Evolutionary conservation across 2,329 filamentous ascomycete genomes (phyloP).

Genomic region (Curvularia sp.): DNA sequence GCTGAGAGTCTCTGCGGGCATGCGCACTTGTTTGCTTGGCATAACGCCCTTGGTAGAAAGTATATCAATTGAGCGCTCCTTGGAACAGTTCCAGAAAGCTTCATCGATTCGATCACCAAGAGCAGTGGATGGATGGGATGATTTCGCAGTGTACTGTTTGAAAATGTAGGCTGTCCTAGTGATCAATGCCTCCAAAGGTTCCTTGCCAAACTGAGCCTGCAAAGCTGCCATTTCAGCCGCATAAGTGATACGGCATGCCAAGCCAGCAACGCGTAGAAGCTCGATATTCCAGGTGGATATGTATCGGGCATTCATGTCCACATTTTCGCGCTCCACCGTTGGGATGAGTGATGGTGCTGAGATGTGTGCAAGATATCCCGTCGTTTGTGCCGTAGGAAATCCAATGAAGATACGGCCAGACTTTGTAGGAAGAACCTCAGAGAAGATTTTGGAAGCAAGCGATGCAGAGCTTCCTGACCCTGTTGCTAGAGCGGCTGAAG

Average conservation of each 20-base stretch:
- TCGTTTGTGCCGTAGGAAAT: conserved; percentile 97
- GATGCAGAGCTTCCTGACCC: conserved; percentile 59
- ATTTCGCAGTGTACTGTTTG: conserved; percentile 85
- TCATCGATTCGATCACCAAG: conserved; percentile 91
- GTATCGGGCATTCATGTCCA: conserved; percentile 94
- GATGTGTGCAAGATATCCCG: conserved; percentile 89
- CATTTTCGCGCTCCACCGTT: conserved; percentile 94
- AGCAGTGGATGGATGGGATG: conserved; percentile 86
- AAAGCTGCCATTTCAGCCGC: conserved; percentile 75
- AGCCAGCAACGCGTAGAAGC: conserved; percentile 87
- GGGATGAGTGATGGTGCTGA: conserved; percentile 96
- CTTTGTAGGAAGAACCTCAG: conserved; percentile 86
- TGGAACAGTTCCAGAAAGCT: conserved; percentile 93
- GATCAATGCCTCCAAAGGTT: conserved; percentile 67
- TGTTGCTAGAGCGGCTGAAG: conserved; percentile 67
- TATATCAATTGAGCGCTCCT: conserved; percentile 78
- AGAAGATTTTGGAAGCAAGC: conserved; percentile 79
- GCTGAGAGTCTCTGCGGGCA: conserved; percentile 72
- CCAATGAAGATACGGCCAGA: conserved; percentile 95
- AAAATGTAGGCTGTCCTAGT: conserved; percentile 83
- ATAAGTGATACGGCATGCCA: conserved; percentile 88
- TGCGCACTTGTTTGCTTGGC: conserved; percentile 80
- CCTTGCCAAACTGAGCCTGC: conserved; percentile 66
- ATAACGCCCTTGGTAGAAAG: conserved; percentile 88
- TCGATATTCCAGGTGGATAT: conserved; percentile 96